phyloP scores from a whole-genome alignment of 768 basidiomycete species.

The Auricularia sp. region DNA sequence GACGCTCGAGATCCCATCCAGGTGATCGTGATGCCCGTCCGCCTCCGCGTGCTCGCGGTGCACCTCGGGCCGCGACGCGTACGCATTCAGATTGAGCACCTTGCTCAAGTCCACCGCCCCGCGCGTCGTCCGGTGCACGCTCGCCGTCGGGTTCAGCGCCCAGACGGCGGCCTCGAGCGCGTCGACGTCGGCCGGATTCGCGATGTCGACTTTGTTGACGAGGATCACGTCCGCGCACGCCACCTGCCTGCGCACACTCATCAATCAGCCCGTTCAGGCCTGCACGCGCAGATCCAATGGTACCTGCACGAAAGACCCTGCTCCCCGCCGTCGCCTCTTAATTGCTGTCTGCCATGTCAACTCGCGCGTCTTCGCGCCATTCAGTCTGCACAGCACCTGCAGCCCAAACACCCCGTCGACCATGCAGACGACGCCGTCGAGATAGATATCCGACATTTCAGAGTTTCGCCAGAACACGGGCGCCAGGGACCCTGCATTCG shows the following conservation, averaged over 20 bases:
- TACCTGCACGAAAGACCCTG: neutral
- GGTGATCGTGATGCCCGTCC: slow-evolving; percentile 20
- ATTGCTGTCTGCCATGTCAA: slow-evolving; percentile 48
- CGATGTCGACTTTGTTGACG: slow-evolving; percentile 85
- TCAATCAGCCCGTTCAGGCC: neutral
- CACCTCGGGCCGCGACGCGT: slow-evolving; percentile 38
- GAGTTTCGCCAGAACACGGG: slow-evolving; percentile 32
- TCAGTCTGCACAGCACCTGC: slow-evolving; percentile 28
- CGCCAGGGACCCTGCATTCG: slow-evolving; percentile 39
- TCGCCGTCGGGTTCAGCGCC: slow-evolving; percentile 70
- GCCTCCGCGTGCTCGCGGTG: slow-evolving; percentile 21
- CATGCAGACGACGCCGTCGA: slow-evolving; percentile 85
- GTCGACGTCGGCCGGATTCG: slow-evolving; percentile 33
- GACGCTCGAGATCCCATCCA: slow-evolving; percentile 66
- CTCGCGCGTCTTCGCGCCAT: neutral
- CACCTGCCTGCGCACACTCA: slow-evolving; percentile 64
- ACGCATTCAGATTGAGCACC: slow-evolving; percentile 78
- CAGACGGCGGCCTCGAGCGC: slow-evolving; percentile 53
- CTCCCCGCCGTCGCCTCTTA: slow-evolving; percentile 55
- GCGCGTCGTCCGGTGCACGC: slow-evolving; percentile 61
- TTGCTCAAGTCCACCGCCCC: slow-evolving; percentile 63
- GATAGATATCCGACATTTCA: slow-evolving; percentile 17
- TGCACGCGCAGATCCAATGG: neutral
- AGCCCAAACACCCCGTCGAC: slow-evolving; percentile 80
- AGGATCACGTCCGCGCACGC: slow-evolving; percentile 86